Evolutionary conservation across 768 basidiomycete genomes (phyloP).

Genomic region (Agaricus bisporus): DNA sequence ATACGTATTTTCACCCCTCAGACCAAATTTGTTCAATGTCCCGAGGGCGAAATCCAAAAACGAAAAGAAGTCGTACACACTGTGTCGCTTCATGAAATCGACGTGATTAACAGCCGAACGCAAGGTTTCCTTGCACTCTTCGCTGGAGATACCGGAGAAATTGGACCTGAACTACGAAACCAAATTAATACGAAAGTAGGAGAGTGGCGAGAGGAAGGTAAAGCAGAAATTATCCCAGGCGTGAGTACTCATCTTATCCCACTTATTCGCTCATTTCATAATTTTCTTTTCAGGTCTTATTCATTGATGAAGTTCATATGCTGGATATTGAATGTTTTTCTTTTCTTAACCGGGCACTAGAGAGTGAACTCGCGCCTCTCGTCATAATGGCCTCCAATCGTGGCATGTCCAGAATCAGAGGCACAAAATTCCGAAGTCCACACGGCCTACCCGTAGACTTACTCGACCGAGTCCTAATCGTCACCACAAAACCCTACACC

Average conservation of each 20-base stretch:
- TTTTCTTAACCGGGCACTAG: slow-evolving; percentile 93
- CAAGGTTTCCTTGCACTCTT: slow-evolving; percentile 97
- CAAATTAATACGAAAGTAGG: slow-evolving; percentile 97
- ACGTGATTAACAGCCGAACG: slow-evolving; percentile 97
- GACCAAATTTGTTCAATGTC: slow-evolving; percentile 98
- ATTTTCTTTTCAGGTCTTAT: slow-evolving; percentile 62
- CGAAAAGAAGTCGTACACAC: slow-evolving; percentile 97
- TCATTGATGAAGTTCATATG: slow-evolving; percentile 99
- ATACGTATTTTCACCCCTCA: slow-evolving; percentile 24
- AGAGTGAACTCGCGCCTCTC: slow-evolving; percentile 87
- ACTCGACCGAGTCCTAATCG: slow-evolving; percentile 92
- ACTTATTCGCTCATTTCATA: not conserved
- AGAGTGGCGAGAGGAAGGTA: slow-evolving; percentile 98
- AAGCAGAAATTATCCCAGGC: slow-evolving; percentile 95
- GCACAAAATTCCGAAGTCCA: slow-evolving; percentile 90
- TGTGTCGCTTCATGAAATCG: slow-evolving; percentile 96
- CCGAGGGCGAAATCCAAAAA: slow-evolving; percentile 96
- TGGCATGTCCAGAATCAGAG: slow-evolving; percentile 90
- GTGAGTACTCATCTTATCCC: slow-evolving; percentile 38
- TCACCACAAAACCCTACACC: slow-evolving; percentile 84
- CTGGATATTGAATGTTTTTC: slow-evolving; percentile 99
- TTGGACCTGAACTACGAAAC: slow-evolving; percentile 92
- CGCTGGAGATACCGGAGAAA: slow-evolving; percentile 96
- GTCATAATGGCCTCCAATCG: slow-evolving; percentile 99
- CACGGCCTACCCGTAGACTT: slow-evolving; percentile 95